Conservation (phyloP, 495 filamentous ascomycete genomes). For the Cladorrhinum samala region DNA sequence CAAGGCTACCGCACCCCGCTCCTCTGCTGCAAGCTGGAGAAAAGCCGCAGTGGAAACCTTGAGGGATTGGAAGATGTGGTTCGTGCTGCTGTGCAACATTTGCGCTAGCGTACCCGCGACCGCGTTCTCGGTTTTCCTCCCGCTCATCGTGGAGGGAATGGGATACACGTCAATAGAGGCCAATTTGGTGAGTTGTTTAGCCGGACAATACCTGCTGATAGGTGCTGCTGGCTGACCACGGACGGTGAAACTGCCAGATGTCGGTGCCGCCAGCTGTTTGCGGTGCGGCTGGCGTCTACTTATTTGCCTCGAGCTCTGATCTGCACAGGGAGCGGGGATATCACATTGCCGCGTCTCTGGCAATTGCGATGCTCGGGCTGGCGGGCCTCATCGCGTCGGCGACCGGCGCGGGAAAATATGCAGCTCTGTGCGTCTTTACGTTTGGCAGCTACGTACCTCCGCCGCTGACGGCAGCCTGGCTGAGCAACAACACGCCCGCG, state of each 20-base stretch:
- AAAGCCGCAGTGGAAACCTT: constrained; percentile 9
- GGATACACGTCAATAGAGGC: constrained; percentile 39
- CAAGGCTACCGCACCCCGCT: constrained; percentile 5
- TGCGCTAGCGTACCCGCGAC: constrained; percentile 22
- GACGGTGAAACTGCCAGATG: constrained; percentile 22
- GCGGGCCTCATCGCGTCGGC: constrained; percentile 34
- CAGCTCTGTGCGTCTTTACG: constrained; percentile 48
- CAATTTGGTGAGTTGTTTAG: constrained; percentile 34
- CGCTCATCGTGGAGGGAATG: constrained; percentile 32
- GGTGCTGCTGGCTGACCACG: neutral
- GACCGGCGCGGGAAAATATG: constrained; percentile 35
- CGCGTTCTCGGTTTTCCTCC: constrained; percentile 29
- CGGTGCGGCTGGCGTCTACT: constrained; percentile 41
- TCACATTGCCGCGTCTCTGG: constrained; percentile 45
- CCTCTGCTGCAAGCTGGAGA: constrained; percentile 2
- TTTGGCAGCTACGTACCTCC: constrained; percentile 48
- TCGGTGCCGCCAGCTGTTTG: constrained; percentile 51
- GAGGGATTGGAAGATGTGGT: constrained; percentile 21
- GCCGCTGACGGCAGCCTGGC: constrained; percentile 52
- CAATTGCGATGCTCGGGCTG: constrained; percentile 42
- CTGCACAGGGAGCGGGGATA: constrained; percentile 35
- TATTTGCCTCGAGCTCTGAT: constrained; percentile 25
- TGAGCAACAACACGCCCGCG: constrained; percentile 29
- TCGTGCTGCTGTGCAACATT: constrained; percentile 21
- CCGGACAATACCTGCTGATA: neutral